phyloP scores from a whole-genome alignment of 2,329 filamentous ascomycete genomes.

The Grosmannia clavigera region DNA sequence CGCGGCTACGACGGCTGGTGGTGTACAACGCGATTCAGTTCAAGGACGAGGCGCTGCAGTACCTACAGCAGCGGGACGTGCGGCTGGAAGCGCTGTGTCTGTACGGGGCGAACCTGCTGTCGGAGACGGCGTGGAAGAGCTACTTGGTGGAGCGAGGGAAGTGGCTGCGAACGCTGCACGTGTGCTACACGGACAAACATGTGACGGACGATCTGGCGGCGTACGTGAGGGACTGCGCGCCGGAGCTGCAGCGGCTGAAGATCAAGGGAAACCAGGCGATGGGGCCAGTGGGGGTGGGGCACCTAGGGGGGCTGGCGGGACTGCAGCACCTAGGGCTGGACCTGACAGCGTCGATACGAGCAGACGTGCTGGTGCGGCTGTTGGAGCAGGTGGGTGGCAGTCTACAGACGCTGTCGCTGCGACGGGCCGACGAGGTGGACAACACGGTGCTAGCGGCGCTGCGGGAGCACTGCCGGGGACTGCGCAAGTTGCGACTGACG shows the following conservation, averaged over 20 bases:
- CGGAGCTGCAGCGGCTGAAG: constrained; percentile 62
- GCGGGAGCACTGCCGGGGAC: constrained; percentile 51
- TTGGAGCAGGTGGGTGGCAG: constrained; percentile 49
- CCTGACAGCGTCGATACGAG: constrained; percentile 43
- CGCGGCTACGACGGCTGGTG: constrained; percentile 57
- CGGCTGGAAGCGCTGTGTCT: constrained; percentile 63
- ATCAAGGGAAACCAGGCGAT: constrained; percentile 69
- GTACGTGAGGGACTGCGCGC: constrained; percentile 51
- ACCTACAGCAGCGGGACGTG: constrained; percentile 60
- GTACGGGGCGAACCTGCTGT: constrained; percentile 73
- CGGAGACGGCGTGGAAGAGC: constrained; percentile 60
- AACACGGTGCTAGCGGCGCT: constrained; percentile 60
- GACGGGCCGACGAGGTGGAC: constrained; percentile 50
- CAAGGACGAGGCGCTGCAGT: constrained; percentile 74
- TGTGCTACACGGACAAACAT: constrained; percentile 75
- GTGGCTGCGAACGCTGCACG: constrained; percentile 54
- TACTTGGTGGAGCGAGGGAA: constrained; percentile 55
- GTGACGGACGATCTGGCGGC: constrained; percentile 60
- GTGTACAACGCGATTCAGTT: constrained; percentile 82
- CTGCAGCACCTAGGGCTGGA: constrained; percentile 69
- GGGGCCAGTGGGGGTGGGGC: constrained; percentile 49
- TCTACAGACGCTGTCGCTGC: constrained; percentile 68
- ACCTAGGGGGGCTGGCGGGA: constrained; percentile 47
- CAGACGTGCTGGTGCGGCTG: constrained; percentile 46
- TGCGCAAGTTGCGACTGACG: constrained; percentile 70